phyloP scores from a whole-genome alignment of 2,329 filamentous ascomycete species.

The Trichoderma asperellum region DNA sequence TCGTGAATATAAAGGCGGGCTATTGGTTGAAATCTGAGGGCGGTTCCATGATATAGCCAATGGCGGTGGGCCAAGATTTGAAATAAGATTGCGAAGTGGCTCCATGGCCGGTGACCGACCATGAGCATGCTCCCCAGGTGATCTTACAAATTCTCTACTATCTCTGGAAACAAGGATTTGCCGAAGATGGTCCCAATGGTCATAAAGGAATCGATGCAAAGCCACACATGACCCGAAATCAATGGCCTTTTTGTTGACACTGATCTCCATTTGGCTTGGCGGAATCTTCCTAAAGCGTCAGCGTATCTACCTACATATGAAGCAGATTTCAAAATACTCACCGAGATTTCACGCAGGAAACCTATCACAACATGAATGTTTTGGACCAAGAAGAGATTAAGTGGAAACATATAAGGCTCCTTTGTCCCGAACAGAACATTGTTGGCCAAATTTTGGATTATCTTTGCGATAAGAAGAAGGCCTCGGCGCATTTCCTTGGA shows the following conservation, averaged over 20 bases:
- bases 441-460: slow-evolving; percentile 72
- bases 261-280: slow-evolving; percentile 50
- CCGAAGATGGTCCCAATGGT: slow-evolving; percentile 71
- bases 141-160: slow-evolving; percentile 59
- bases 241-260: slow-evolving; percentile 55
- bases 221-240: slow-evolving; percentile 74
- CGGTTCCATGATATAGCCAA: slow-evolving; percentile 72
- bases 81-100: slow-evolving; percentile 63
- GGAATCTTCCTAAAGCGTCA: slow-evolving; percentile 45
- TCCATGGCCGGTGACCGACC: slow-evolving; percentile 62
- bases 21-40: slow-evolving; percentile 66
- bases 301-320: neutral
- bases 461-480: slow-evolving; percentile 69
- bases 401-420: slow-evolving; percentile 72
- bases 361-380: slow-evolving; percentile 70
- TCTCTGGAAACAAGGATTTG: slow-evolving; percentile 66
- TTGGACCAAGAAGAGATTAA: slow-evolving; percentile 69
- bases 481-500: slow-evolving; percentile 72
- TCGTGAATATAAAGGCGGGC: slow-evolving; percentile 65
- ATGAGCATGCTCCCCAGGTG: slow-evolving; percentile 56
- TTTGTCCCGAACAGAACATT: slow-evolving; percentile 74
- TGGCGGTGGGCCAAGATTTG: slow-evolving; percentile 68
- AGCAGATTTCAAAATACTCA: slow-evolving; percentile 40
- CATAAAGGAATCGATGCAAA: slow-evolving; percentile 70
- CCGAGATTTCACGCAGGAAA: slow-evolving; percentile 69